phyloP scores from a whole-genome alignment of 768 basidiomycete genomes.

The Suillus cothurnatus region DNA sequence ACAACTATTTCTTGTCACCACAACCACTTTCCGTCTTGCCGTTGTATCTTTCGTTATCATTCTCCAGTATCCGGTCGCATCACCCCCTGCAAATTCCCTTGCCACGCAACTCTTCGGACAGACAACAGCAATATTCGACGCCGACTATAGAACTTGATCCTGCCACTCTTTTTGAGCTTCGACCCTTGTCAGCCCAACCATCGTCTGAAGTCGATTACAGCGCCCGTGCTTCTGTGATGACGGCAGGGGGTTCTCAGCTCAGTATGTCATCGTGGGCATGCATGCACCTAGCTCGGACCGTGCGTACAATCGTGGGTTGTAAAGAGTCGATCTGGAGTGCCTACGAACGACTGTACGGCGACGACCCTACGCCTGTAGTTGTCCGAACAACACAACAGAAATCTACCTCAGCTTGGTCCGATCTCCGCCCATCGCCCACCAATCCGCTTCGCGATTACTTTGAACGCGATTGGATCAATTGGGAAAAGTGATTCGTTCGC shows the following conservation, averaged over 20 bases:
- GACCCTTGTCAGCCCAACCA: constrained; percentile 23
- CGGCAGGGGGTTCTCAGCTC: constrained; percentile 26
- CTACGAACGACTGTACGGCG: constrained; percentile 51
- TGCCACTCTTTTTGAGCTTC: constrained; percentile 34
- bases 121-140: constrained; percentile 12
- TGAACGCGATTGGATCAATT: constrained; percentile 65
- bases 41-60: constrained; percentile 63
- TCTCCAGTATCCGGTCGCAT: constrained; percentile 53
- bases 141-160: constrained; percentile 27
- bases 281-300: constrained; percentile 66
- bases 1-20: constrained; percentile 54
- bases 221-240: constrained; percentile 9
- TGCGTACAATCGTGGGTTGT: constrained; percentile 59
- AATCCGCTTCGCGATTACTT: constrained; percentile 58
- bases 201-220: constrained; percentile 27
- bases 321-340: constrained; percentile 72
- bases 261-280: constrained; percentile 48
- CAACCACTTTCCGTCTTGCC: constrained; percentile 62
- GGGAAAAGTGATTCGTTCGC: constrained; percentile 58
- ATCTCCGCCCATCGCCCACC: constrained; percentile 19
- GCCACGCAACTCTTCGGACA: constrained; percentile 50
- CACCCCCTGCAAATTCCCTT: constrained; percentile 52
- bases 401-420: constrained; percentile 18
- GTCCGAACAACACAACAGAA: constrained; percentile 38
- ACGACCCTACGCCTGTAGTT: constrained; percentile 39